These are phyloP conservation scores for Oryza longistaminata DNA, from an alignment of 176 grass and related monocot species.

Conservation along the genomic window DNA sequence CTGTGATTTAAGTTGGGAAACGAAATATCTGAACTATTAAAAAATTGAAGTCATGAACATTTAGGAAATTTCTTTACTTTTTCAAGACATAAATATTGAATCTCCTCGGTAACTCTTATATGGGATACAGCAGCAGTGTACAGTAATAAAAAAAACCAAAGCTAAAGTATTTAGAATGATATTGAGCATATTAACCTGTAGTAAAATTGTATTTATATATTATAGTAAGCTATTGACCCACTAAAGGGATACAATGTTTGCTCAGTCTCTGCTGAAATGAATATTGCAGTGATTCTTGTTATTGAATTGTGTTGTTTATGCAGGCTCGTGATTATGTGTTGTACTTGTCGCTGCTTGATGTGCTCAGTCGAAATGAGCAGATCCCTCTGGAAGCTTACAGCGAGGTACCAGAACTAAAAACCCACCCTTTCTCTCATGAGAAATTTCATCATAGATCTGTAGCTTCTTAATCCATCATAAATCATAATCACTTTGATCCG, in stretches of 20 bases:
- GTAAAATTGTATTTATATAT: background rate
- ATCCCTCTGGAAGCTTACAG: constrained; percentile 62
- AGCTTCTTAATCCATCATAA: background rate
- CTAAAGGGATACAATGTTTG: background rate
- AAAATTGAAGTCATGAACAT: background rate
- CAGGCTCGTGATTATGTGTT: constrained; percentile 67
- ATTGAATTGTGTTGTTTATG: constrained; percentile 12
- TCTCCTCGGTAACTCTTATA: background rate
- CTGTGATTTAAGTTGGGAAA: background rate
- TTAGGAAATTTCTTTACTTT: background rate
- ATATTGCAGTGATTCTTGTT: background rate
- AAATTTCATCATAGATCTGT: background rate
- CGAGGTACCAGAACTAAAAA: constrained; percentile 40
- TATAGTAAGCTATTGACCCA: background rate
- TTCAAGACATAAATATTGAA: background rate
- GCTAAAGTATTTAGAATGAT: background rate
- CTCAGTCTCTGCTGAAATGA: background rate
- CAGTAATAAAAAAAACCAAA: background rate
- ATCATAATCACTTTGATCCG: constrained; percentile 11
- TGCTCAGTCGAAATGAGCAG: constrained; percentile 52
- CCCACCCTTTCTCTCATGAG: background rate
- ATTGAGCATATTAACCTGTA: background rate
- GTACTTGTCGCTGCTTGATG: constrained; percentile 61
- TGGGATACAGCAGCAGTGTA: background rate
- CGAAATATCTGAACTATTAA: background rate